Evolutionary conservation across 306 rosid genomes (phyloP), one percentile per base, ranked within the genome.

Genomic region (Gastrolobium bilobum): DNA sequence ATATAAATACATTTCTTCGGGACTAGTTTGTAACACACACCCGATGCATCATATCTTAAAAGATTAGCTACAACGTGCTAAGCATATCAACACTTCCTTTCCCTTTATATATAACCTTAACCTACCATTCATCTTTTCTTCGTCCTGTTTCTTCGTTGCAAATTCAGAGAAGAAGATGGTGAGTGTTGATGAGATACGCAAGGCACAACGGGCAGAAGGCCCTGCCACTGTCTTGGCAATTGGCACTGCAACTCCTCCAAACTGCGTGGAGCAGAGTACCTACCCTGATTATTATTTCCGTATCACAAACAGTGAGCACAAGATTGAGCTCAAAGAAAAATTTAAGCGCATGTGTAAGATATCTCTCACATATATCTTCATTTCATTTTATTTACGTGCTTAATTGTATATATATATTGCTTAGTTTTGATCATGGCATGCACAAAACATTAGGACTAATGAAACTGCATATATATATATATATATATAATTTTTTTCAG

Each of bases 181-280:
- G 26, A 69, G 2, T 20, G 70, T 90, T 13, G 81, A 78, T 35
- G 92, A 88, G 56, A 87, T 88, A 40, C 86, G 94, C 66, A 81
- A 76, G 71, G 88, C 89, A 65, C 94, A 90, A 7, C 29, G 86
- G 48, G 94, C 94, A 0, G 88, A 90, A 44, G 94, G 94, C 5
- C 85, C 94, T 1, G 94, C 92, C 62, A 86, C 90, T 0, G 79
- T 88, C n/a, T 15, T 90, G 83, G 94, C 92, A 7, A 90, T 90
- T 4, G 90, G 92, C 35, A 90, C 88, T 0, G 84, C 94, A 0
- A 86, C 84, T 40, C 94, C 92, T 2, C 71, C 87, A 2, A 90
- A 88, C 54, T 88, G 90, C 7, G 80, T 90, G 1, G 84, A 84
- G 0, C 94, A 90, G 33, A 83, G 86, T 67, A 37, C 84, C 0